phyloP scores from a whole-genome alignment of 345 rosid species.

The Brassica incana region DNA sequence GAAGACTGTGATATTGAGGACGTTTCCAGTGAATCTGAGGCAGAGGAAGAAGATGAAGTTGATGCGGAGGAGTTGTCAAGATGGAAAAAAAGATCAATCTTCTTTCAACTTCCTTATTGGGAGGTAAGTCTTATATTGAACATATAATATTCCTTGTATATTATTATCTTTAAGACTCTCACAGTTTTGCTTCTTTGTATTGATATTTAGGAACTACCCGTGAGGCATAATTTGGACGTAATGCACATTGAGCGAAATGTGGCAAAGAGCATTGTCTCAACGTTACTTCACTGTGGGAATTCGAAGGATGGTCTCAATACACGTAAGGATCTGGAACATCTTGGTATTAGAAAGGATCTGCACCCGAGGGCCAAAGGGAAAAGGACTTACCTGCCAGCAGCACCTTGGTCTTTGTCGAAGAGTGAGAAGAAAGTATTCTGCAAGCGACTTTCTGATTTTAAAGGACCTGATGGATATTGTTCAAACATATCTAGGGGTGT shows the following conservation, averaged over 20 bases:
- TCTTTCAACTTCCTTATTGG: not conserved
- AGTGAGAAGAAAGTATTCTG: too few species aligned
- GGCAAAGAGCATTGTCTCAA: not conserved
- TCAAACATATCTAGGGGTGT: too few species aligned
- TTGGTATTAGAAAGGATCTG: not conserved
- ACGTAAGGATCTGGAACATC: not conserved
- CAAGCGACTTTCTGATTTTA: too few species aligned
- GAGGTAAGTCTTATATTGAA: not conserved
- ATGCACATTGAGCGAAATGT: not conserved
- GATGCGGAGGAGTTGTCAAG: not conserved
- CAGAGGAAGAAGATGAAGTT: not conserved
- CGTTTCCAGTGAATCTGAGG: not conserved
- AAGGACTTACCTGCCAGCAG: not conserved
- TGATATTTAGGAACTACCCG: not conserved
- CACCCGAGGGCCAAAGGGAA: not conserved
- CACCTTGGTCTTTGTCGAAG: conserved; percentile 1
- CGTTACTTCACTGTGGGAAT: not conserved
- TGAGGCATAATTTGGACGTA: not conserved
- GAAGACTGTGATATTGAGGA: not conserved
- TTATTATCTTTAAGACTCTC: not conserved
- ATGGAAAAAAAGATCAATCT: not conserved
- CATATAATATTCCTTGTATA: not conserved
- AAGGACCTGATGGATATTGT: too few species aligned
- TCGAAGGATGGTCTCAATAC: not conserved
- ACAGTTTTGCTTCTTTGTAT: not conserved